These are phyloP conservation scores for Neodidymelliopsis sp. DNA, from an alignment of 2,329 filamentous ascomycete species.

Conservation along the genomic window DNA sequence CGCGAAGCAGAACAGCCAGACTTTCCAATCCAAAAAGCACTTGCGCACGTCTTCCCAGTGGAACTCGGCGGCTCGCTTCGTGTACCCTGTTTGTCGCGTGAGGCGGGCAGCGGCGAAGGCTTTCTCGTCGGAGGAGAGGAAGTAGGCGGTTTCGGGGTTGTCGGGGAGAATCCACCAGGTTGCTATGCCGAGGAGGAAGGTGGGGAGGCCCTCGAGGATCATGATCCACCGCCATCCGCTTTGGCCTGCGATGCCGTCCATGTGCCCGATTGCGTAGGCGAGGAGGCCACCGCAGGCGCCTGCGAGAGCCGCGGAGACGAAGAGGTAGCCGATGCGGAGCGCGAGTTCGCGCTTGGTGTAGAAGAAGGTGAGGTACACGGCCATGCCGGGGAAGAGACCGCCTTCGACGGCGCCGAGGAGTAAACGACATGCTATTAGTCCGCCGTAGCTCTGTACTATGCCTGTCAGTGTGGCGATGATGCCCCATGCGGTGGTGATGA, in stretches of 20 bases:
- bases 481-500: constrained; percentile 67
- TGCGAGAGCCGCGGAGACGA: constrained; percentile 73
- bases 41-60: constrained; percentile 69
- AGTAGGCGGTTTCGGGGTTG: constrained; percentile 69
- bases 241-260: constrained; percentile 71
- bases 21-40: constrained; percentile 77
- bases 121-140: constrained; percentile 66
- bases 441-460: constrained; percentile 69
- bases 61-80: constrained; percentile 60
- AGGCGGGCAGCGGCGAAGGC: constrained; percentile 62
- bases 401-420: constrained; percentile 74
- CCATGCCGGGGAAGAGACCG: constrained; percentile 73
- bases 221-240: constrained; percentile 78
- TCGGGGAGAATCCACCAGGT: constrained; percentile 69
- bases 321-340: constrained; percentile 75
- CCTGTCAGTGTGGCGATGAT: constrained; percentile 72
- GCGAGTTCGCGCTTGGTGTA: constrained; percentile 78
- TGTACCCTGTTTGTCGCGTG: constrained; percentile 58
- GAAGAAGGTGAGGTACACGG: constrained; percentile 76
- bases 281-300: constrained; percentile 76
- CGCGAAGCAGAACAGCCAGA: constrained; percentile 72
- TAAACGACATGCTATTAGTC: constrained; percentile 72
- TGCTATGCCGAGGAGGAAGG: constrained; percentile 62
- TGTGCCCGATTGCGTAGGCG: constrained; percentile 75
- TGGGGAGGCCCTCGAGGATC: constrained; percentile 66